phyloP scores from a whole-genome alignment of 768 basidiomycete species.

The Tephrocybe sp. region DNA sequence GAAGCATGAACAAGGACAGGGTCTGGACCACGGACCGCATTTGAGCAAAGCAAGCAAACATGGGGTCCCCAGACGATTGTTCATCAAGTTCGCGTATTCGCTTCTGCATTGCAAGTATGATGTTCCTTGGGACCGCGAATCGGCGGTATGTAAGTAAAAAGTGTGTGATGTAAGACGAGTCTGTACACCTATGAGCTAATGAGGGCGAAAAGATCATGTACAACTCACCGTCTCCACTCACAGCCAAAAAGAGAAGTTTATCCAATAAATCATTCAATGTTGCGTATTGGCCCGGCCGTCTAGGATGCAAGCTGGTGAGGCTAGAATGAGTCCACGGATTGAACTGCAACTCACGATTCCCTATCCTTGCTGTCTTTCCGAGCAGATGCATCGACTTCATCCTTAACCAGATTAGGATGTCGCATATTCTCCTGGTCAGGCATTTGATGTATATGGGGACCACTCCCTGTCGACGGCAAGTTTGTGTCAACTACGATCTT shows the following conservation, averaged over 20 bases:
- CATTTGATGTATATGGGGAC: not conserved
- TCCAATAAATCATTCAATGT: constrained; percentile 79
- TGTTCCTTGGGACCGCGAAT: constrained; percentile 75
- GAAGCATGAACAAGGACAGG: constrained; percentile 3
- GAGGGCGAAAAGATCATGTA: not conserved
- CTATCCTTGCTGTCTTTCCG: constrained; percentile 40
- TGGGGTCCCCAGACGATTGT: constrained; percentile 70
- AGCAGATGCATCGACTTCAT: constrained; percentile 8
- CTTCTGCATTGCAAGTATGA: constrained; percentile 87
- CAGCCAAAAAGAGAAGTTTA: constrained; percentile 77
- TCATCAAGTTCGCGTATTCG: constrained; percentile 73
- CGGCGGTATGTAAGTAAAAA: constrained; percentile 84
- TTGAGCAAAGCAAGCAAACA: constrained; percentile 87
- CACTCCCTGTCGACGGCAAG: not conserved
- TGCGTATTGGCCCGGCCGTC: constrained; percentile 67
- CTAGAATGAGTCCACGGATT: not conserved
- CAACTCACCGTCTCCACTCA: constrained; percentile 76
- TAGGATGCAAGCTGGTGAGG: constrained; percentile 10
- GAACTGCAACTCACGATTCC: constrained; percentile 15
- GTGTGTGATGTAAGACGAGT: constrained; percentile 74
- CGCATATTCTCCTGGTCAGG: not conserved
- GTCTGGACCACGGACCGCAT: constrained; percentile 58
- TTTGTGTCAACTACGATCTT: constrained; percentile 17
- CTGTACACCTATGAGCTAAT: constrained; percentile 34
- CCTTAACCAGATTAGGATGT: constrained; percentile 11